Evolutionary conservation across 257 asterid species (phyloP).

Genomic region (Marsdenia floribunda): DNA sequence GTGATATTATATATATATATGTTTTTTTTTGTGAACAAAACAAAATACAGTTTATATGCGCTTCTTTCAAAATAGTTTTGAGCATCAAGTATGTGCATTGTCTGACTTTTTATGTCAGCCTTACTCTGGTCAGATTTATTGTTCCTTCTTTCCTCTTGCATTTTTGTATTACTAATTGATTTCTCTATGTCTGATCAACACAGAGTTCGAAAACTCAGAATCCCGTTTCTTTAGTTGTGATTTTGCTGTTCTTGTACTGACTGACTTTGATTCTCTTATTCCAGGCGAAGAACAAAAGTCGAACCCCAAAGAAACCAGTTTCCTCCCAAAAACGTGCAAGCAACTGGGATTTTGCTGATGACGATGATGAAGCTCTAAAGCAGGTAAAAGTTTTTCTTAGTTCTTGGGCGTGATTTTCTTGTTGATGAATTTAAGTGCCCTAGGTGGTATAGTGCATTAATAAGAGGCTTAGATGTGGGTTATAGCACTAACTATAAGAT

Average conservation of each 20-base stretch:
- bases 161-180: not conserved
- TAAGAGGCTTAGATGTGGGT: slow-evolving; percentile 1
- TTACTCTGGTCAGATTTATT: not conserved
- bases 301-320: slow-evolving; percentile 43
- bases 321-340: slow-evolving; percentile 23
- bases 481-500: no score
- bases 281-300: slow-evolving; percentile 44
- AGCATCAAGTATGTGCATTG: not conserved
- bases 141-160: not conserved
- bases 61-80: no score
- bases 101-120: not conserved
- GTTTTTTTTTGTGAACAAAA: not conserved
- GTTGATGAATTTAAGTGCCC: not conserved
- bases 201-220: not conserved
- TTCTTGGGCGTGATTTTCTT: not conserved
- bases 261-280: slow-evolving; percentile 25
- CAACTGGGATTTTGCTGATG: slow-evolving; percentile 53
- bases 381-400: slow-evolving; percentile 38
- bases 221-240: slow-evolving; percentile 11
- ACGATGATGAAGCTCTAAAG: slow-evolving; percentile 59
- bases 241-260: not conserved
- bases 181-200: not conserved
- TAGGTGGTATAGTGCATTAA: not conserved
- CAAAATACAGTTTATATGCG: not conserved
- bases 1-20: not conserved